A percentile compares a stretch with the other conserved stretches of the same genome.
phyloP scores from a whole-genome alignment of 352 stramenopile genomes.

The Phytopythium boreale region DNA sequence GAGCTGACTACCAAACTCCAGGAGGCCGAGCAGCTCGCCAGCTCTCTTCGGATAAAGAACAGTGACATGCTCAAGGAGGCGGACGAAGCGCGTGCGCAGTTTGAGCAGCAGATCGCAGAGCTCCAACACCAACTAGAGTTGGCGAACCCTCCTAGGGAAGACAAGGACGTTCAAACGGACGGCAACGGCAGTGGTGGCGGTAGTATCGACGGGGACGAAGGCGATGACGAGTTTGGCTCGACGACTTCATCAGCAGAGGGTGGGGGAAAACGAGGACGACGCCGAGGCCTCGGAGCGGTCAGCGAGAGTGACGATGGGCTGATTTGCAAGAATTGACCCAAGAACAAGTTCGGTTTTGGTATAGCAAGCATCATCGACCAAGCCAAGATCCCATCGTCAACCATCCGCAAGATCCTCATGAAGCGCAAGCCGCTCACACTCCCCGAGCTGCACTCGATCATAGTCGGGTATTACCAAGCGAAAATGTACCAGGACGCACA shows the following conservation, averaged over 20 bases:
- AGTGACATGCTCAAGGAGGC: conserved; percentile 46
- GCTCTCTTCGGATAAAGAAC: conserved; percentile 49
- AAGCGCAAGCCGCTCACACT: conserved; percentile 74
- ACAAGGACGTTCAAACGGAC: conserved; percentile 53
- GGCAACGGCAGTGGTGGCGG: background rate
- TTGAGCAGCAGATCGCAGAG: conserved; percentile 34
- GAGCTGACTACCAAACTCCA: conserved; percentile 35
- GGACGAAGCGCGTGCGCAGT: conserved; percentile 25
- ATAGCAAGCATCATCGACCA: conserved; percentile 79
- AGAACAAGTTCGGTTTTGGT: conserved; percentile 64
- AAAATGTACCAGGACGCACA: conserved; percentile 82
- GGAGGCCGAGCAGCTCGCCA: conserved; percentile 45
- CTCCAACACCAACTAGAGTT: conserved; percentile 35
- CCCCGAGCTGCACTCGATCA: conserved; percentile 70
- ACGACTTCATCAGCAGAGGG: conserved; percentile 10
- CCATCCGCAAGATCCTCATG: conserved; percentile 69
- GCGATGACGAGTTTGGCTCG: conserved; percentile 18
- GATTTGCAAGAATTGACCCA: conserved; percentile 50
- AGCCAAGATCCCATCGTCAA: conserved; percentile 63
- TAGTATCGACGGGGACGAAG: conserved; percentile 13
- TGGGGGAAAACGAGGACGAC: conserved; percentile 14
- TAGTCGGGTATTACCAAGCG: conserved; percentile 74
- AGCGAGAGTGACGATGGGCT: conserved; percentile 45
- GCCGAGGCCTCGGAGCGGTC: conserved; percentile 18
- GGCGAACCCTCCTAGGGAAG: conserved; percentile 16